Conservation (phyloP, 176 grass and related monocot genomes). For the Raddia distichophylla region DNA sequence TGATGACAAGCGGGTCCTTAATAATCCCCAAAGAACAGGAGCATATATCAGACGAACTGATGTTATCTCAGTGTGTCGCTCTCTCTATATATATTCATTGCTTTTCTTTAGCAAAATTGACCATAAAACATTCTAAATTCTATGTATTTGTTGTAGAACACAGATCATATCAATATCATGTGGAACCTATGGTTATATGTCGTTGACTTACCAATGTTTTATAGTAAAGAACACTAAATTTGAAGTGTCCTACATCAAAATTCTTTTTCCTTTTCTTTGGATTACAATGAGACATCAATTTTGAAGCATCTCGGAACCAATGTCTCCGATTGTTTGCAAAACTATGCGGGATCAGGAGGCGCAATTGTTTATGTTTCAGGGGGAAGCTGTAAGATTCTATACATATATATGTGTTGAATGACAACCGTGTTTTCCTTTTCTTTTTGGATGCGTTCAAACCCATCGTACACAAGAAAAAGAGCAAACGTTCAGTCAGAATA, state of each 20-base stretch:
- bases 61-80: not conserved
- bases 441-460: not conserved
- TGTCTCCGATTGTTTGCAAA: not conserved
- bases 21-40: not conserved
- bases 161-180: too few species aligned
- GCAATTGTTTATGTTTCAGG: not conserved
- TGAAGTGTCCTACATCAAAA: too few species aligned
- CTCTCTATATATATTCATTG: too few species aligned
- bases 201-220: too few species aligned
- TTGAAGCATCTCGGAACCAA: not conserved
- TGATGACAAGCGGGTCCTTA: not conserved
- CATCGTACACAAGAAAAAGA: not conserved
- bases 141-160: too few species aligned
- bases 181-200: too few species aligned
- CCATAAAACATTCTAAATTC: too few species aligned
- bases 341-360: constrained; percentile 8
- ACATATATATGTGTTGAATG: not conserved
- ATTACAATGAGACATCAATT: too few species aligned
- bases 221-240: too few species aligned
- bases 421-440: not conserved
- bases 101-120: too few species aligned
- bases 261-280: too few species aligned
- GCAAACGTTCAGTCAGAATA: too few species aligned
- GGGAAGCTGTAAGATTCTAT: constrained; percentile 35
- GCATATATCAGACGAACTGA: not conserved